phyloP scores from a whole-genome alignment of 78 protist genomes.

The Mastigamoeba balamuthi region DNA sequence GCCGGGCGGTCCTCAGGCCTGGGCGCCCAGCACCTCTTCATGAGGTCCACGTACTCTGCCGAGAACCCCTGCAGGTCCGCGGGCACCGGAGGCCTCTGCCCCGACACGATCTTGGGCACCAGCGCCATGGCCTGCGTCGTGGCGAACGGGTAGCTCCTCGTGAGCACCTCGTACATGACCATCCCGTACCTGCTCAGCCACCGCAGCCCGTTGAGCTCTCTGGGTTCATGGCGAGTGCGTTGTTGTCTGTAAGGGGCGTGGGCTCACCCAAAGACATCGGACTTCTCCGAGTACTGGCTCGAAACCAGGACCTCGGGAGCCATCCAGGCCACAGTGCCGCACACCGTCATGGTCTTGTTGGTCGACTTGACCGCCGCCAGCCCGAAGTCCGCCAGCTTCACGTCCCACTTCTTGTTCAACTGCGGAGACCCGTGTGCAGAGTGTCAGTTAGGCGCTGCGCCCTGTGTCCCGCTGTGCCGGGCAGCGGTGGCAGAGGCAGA shows the following conservation, averaged over 20 bases:
- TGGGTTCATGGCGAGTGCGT: too few species aligned
- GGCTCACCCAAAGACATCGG: conserved; percentile 34
- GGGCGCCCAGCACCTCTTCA: conserved; percentile 41
- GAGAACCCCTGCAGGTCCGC: conserved; percentile 47
- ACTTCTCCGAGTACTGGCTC: conserved; percentile 31
- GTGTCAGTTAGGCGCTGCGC: too few species aligned
- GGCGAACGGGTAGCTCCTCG: conserved; percentile 34
- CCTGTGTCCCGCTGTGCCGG: too few species aligned
- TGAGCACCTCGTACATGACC: conserved; percentile 34
- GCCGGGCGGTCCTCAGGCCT: conserved; percentile 35
- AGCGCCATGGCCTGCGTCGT: conserved; percentile 40
- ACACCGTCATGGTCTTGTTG: conserved; percentile 25
- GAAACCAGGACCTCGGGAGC: conserved; percentile 36
- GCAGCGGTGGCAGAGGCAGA: too few species aligned
- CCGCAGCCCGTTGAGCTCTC: too few species aligned
- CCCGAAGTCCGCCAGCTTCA: conserved; percentile 63
- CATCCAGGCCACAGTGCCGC: conserved; percentile 48
- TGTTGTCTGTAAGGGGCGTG: too few species aligned
- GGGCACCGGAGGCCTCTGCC: conserved; percentile 29
- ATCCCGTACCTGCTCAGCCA: too few species aligned
- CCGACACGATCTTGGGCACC: conserved; percentile 27
- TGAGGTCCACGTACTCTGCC: conserved; percentile 3
- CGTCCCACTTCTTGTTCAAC: conserved; percentile 27
- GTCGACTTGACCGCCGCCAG: conserved; percentile 43
- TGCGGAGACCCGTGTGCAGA: conserved; percentile 49